Evolutionary conservation across 2,329 filamentous ascomycete species (phyloP).

Genomic region (Parascedosporium putredinis): DNA sequence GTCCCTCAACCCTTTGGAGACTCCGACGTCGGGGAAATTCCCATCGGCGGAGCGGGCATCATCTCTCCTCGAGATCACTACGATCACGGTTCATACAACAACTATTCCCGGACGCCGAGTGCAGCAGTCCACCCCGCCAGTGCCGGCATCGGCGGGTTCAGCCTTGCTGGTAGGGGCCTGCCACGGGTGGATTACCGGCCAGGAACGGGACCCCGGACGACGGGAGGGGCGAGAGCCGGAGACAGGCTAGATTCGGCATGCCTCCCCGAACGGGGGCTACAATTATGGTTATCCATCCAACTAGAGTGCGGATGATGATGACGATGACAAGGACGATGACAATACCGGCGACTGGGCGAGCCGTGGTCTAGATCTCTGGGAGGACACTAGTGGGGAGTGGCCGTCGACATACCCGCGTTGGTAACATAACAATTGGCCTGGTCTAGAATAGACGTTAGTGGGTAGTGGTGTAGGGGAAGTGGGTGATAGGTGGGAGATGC

Average conservation of each 20-base stretch:
- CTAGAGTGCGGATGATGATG: slow-evolving; percentile 3
- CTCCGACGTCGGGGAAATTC: slow-evolving; percentile 66
- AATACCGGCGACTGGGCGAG: slow-evolving; percentile 9
- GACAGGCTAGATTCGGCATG: slow-evolving; percentile 43
- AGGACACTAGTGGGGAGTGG: neutral
- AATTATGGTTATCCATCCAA: slow-evolving; percentile 12
- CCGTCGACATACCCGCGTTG: neutral
- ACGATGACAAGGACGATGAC: too few relatives aligned
- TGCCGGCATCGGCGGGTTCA: slow-evolving; percentile 38
- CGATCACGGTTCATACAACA: slow-evolving; percentile 22
- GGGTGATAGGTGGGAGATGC: too few relatives aligned
- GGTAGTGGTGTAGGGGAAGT: too few relatives aligned
- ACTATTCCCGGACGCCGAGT: slow-evolving; percentile 35
- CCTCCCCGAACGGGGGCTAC: slow-evolving; percentile 32
- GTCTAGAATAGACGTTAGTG: too few relatives aligned
- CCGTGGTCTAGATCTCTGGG: neutral
- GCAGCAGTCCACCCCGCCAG: slow-evolving; percentile 23
- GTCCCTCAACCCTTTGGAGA: slow-evolving; percentile 27
- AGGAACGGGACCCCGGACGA: slow-evolving; percentile 47
- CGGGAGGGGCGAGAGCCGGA: slow-evolving; percentile 34
- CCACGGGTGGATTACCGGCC: slow-evolving; percentile 45
- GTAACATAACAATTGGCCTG: neutral
- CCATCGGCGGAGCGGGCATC: slow-evolving; percentile 47
- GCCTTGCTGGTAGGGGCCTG: slow-evolving; percentile 53
- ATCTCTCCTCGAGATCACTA: slow-evolving; percentile 42